A percentile compares a stretch with the other conserved stretches of the same genome.
These are phyloP conservation scores for Jaltomata sinuosa DNA, from an alignment of 257 asterid genomes.

Conservation along the genomic window DNA sequence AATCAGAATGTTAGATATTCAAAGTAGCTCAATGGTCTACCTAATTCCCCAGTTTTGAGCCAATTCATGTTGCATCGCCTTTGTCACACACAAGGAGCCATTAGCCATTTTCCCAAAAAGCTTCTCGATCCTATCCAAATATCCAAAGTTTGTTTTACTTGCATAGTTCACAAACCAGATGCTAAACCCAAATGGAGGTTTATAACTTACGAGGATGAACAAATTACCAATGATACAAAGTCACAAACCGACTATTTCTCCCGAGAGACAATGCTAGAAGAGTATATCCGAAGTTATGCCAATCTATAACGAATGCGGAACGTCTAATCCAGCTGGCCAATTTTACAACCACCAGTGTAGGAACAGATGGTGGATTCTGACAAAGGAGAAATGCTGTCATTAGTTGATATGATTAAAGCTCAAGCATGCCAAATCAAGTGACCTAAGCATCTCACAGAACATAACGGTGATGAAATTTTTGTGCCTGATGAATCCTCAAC, in stretches of 20 bases:
- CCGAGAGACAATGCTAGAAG: slow-evolving; percentile 82
- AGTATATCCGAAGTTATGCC: slow-evolving; percentile 97
- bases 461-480: not conserved
- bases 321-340: slow-evolving; percentile 79
- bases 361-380: slow-evolving; percentile 99
- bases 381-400: slow-evolving; percentile 10
- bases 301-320: slow-evolving; percentile 71
- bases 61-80: slow-evolving; percentile 96
- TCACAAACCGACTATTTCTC: slow-evolving; percentile 68
- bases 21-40: slow-evolving; percentile 30
- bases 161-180: slow-evolving; percentile 5
- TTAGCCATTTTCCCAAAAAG: slow-evolving; percentile 76
- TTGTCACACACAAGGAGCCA: slow-evolving; percentile 94
- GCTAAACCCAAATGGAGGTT: not conserved
- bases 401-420: slow-evolving; percentile 1
- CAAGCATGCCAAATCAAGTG: not conserved
- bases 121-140: slow-evolving; percentile 74
- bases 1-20: slow-evolving; percentile 1
- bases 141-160: slow-evolving; percentile 6
- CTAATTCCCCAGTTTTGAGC: slow-evolving; percentile 87
- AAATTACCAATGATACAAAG: slow-evolving; percentile 64
- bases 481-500: not conserved
- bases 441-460: not conserved
- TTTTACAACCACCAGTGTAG: slow-evolving; percentile 88
- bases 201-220: not conserved